Evolutionary conservation across 805 yeast genomes (phyloP), one percentile per base, ranked within the genome.

Genomic region (Ogataea zsoltii): DNA sequence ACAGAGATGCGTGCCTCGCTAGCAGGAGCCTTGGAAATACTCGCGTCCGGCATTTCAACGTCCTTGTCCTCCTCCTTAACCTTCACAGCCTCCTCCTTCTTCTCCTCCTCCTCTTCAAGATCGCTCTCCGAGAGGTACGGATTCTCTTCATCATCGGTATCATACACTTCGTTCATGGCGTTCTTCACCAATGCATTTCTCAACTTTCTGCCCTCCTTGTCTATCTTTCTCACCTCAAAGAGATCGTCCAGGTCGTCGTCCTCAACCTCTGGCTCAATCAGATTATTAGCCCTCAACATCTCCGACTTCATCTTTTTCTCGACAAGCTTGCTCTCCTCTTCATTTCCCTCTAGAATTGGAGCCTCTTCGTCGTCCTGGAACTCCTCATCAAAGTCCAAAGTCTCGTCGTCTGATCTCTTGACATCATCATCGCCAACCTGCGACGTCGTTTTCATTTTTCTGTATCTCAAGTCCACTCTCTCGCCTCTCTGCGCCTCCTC

Each of bases 301-400:
- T 88, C 96, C 52, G 77, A 82, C 64, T 88, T 89, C 62, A 88
- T 83, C 57, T 87, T 83, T 54, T 76, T 79, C 66, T 94, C 97
- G 41, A 90, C 86, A 51, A 89, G 86, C 63, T 86, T 90, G 63
- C 88, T 87, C 61, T 94, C 98, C 60, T 94, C 97, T 61, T 92
- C 98, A 50, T 91, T 82, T 38, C 97, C 97, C 60, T 92, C 98
- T 75, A 92, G 81, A 48, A 94, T 87, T 23, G 99, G 99, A 1
- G 98, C 98, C 64, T 92, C 99, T 69, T 94, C 99, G 65, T 94
- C 99, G 66, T 94, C 99, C 21, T 94, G 97, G 67, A 94, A 94
- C 64, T 91, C 97, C 64, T 94, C 98, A 56, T 94, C 97, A 60
- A 76, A 92, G 68, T 92, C 99, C 58, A 94, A 70, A 60, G 90